Conservation (phyloP, 2,329 filamentous ascomycete genomes). For the Colletotrichum tamarilloi region DNA sequence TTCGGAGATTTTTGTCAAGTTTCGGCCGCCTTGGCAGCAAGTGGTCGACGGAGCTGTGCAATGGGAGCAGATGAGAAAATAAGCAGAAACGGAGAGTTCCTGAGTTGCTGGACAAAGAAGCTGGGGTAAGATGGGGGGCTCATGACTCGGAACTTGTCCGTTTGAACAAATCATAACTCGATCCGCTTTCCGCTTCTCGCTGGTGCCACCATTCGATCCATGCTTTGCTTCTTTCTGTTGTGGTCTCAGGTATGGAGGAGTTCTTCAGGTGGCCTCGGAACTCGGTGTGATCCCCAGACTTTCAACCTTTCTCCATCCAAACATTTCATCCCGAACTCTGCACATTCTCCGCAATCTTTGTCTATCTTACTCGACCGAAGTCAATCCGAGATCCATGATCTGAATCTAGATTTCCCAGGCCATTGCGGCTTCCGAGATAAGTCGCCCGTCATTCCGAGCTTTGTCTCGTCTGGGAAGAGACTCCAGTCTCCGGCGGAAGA, state of each 20-base stretch:
- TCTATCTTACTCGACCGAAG: neutral
- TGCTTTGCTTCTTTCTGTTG: neutral
- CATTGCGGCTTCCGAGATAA: constrained; percentile 17
- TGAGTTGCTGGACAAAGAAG: neutral
- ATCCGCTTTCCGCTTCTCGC: constrained; percentile 26
- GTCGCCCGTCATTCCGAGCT: constrained; percentile 2
- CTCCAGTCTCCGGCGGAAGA: neutral
- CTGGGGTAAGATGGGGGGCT: neutral
- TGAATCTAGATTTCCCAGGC: neutral
- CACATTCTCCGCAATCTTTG: constrained; percentile 16
- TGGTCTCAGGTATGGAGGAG: neutral
- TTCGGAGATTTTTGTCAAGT: constrained; percentile 43
- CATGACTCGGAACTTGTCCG: constrained; percentile 15
- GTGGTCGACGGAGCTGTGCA: constrained; percentile 39
- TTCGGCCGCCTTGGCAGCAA: constrained; percentile 41
- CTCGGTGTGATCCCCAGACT: constrained; percentile 12
- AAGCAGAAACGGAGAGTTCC: neutral
- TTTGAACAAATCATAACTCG: constrained; percentile 9
- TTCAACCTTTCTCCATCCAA: constrained; percentile 14
- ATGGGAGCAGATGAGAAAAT: constrained; percentile 43
- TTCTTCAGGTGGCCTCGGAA: constrained; percentile 23
- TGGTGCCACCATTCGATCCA: neutral
- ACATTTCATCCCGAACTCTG: constrained; percentile 17
- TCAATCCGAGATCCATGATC: constrained; percentile 24
- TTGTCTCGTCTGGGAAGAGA: neutral